Evolutionary conservation across 2,329 filamentous ascomycete species (phyloP).

Genomic region (Monilinia fructicola): DNA sequence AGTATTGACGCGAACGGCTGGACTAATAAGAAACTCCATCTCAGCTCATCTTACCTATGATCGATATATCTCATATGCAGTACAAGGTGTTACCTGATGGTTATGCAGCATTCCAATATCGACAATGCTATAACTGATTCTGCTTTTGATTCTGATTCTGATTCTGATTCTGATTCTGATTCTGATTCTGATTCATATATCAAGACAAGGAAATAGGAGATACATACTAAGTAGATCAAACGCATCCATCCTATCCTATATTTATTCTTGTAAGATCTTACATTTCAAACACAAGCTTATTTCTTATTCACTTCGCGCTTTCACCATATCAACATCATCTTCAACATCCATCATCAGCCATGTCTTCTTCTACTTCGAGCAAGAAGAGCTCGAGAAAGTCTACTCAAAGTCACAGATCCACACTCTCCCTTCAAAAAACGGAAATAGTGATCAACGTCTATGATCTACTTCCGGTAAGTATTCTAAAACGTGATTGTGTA

Average conservation of each 20-base stretch:
- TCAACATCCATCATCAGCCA: not conserved
- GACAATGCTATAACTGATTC: not conserved
- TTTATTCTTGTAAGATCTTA: not conserved
- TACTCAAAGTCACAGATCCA: constrained; percentile 56
- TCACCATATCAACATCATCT: not conserved
- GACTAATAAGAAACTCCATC: no score
- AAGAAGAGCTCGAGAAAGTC: constrained; percentile 36
- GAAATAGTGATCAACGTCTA: constrained; percentile 77
- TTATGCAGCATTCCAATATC: no score
- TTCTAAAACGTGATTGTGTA: no score
- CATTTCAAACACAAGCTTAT: not conserved
- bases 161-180: no score
- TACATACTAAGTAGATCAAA: not conserved
- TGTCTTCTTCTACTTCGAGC: constrained; percentile 32
- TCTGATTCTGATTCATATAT: no score
- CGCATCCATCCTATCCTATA: not conserved
- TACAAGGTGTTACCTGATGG: no score
- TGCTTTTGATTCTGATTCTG: not conserved
- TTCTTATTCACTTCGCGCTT: not conserved
- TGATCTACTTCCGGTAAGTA: constrained; percentile 66
- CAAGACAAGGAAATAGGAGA: no score
- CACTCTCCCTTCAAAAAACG: constrained; percentile 68
- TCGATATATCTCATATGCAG: no score
- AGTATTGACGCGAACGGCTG: no score
- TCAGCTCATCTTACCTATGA: not conserved